A percentile compares a stretch with the other conserved stretches of the same genome.
phyloP scores from a whole-genome alignment of 164 flowering plant species.

The Brasenia schreberi region DNA sequence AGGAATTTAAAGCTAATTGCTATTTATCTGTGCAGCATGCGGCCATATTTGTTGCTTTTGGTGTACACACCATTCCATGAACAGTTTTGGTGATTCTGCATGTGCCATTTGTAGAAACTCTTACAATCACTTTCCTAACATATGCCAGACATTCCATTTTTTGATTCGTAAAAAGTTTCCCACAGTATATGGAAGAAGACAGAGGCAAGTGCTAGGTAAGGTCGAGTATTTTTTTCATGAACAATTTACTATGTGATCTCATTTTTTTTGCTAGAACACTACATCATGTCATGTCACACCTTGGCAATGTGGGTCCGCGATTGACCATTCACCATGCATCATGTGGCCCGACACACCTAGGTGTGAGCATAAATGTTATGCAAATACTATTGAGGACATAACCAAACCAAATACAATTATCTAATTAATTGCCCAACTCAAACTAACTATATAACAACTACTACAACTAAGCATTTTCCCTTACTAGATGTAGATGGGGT shows the following conservation, averaged over 20 bases:
- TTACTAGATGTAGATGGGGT: no score
- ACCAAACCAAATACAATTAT: no score
- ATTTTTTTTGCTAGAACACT: neutral
- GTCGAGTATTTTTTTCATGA: neutral
- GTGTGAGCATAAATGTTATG: no score
- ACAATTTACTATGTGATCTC: neutral
- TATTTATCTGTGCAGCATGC: conserved; percentile 42
- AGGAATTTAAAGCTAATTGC: neutral
- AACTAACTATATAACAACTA: no score
- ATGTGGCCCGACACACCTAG: no score
- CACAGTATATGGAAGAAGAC: conserved; percentile 46
- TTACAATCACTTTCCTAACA: conserved; percentile 59
- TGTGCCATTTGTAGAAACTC: conserved; percentile 69
- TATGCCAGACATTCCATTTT: conserved; percentile 58
- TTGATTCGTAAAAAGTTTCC: conserved; percentile 64
- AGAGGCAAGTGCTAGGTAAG: conserved; percentile 43
- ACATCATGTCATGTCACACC: neutral
- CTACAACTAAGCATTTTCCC: no score
- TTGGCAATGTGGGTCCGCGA: no score
- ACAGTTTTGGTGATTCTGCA: conserved; percentile 23
- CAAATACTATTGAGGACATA: no score
- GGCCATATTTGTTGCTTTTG: conserved; percentile 92
- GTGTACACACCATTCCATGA: conserved; percentile 71
- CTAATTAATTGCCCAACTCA: no score
- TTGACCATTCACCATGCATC: no score